Base-by-base conservation (phyloP, 768 basidiomycete species). In the Holtermannia corniformis region DNA sequence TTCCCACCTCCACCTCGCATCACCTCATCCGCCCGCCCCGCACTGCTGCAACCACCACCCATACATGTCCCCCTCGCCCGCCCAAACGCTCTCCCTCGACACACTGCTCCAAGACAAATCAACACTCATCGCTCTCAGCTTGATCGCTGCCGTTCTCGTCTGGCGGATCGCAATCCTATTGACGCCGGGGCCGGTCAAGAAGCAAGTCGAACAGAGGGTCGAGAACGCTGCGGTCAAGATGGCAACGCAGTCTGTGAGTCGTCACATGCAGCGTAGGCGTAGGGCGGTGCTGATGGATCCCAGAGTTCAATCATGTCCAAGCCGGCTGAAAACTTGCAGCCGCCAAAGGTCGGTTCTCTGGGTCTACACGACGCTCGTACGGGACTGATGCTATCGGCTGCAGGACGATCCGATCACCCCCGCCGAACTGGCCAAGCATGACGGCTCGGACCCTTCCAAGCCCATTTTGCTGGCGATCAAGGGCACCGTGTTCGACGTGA, bases 391-490 rank as follows among this genome's bases (percentile, higher is more conserved):
- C 22, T 3, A 40, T 41, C 41, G 32, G n/a, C 23, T 20, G n/a
- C 48, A 86, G 71, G 76, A 84, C 58, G 84, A 88, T 68, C 84
- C 86, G 0, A 86, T 81, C 75, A 84, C 86, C 0, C 76, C 77
- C 14, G 78, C 79, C 56, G 72, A 86, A 58, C 77, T 97, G 54
- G 81, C 77, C 37, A 57, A 77, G 62, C 90, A 77, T 68, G 81
- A 91, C 71, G 92, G 92, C 16, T 74, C 76, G 0, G 79, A 82
- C 57, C 67, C 77, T 0, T 63, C 72, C 40, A 81, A 80, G 60
- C 87, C 88, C 0, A 87, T 97, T 56, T 90, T 85, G 61, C 85
- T 97, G 41, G 84, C 89, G 25, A 92, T 97, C 75, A 96, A 95
- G 78, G 88, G 91, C 44, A 84, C 83, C 1, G 79, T 96, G 7